Evolutionary conservation across 2,329 filamentous ascomycete genomes (phyloP), one percentile per base, ranked within the genome.

Genomic region (Botryotinia calthae): DNA sequence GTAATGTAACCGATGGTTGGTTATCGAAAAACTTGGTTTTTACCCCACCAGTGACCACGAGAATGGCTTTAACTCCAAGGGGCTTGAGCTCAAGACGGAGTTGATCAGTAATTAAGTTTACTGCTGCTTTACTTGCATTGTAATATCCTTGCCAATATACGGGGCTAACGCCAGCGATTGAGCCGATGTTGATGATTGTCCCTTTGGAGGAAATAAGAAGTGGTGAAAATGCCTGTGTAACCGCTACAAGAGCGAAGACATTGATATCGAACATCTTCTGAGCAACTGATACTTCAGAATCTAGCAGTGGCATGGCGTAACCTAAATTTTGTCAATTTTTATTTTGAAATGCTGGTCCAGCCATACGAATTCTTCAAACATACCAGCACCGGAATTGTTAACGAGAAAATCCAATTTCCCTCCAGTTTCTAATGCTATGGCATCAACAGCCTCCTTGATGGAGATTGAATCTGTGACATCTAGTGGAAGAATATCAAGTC

Each of bases 101-200:
- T 44, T 75, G 68, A 42, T 78, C 70, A 18, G 74, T 73, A 10
- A 78, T 44, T 16, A 73, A 28, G 40, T 74, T 74, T 3, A 76
- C 67, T 6, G 77, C 77, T 14, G 76, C 75, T 74, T 78, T 78
- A 42, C 70, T 72, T 2, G 77, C 76, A 58, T 78, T 78, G 71
- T 78, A 78, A 66, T 76, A 76, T 48, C 75, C 76, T 73, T 75
- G 71, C 72, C 73, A 77, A 16, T 59, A 74, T 25, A 72, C 22
- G 20, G 76, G 76, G 10, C 67, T 31, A 16, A 70, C 37, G 8
- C 74, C 74, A 18, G 73, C 73, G 8, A 81, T 71, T 28, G 82
- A 84, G 54, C 84, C 84, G 73, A 85, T 80, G 70, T 85, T 83
- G n/a, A 85, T 81, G 75, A 85, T 83, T 2, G 81, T 84, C 31